Conservation (phyloP, 768 basidiomycete species). For the Cubamyces sp. region DNA sequence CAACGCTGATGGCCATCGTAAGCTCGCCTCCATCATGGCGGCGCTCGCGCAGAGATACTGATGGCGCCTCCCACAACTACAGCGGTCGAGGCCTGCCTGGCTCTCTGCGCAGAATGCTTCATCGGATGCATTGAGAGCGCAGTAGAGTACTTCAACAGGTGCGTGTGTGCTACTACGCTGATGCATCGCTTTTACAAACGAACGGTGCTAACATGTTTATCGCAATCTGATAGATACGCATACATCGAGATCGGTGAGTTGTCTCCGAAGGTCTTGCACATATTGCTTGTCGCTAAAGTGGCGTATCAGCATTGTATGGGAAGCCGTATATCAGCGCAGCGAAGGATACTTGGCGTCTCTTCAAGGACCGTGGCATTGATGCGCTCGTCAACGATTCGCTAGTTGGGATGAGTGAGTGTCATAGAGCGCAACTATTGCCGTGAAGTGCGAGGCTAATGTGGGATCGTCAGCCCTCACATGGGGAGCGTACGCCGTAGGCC, state of each 20-base stretch:
- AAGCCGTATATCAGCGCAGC: conserved; percentile 82
- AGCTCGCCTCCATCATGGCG: conserved; percentile 29
- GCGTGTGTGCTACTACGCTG: conserved; percentile 4
- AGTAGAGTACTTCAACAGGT: conserved; percentile 83
- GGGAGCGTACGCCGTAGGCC: conserved; percentile 80
- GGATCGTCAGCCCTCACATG: conserved; percentile 61
- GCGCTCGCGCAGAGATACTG: not conserved
- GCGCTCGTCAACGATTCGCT: conserved; percentile 84
- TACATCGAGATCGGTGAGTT: conserved; percentile 78
- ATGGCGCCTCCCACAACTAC: conserved; percentile 3
- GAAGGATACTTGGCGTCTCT: conserved; percentile 81
- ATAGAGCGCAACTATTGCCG: not conserved
- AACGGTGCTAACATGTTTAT: not conserved
- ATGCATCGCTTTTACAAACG: not conserved
- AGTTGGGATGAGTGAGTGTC: conserved; percentile 69
- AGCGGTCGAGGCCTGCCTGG: conserved; percentile 76
- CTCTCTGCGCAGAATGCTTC: conserved; percentile 80
- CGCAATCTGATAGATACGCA: conserved; percentile 54
- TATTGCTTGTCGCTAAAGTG: not conserved
- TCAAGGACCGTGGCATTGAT: conserved; percentile 80
- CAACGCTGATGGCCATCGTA: conserved; percentile 66
- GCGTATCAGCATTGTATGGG: conserved; percentile 71
- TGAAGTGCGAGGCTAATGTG: conserved; percentile 3
- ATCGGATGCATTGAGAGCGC: conserved; percentile 69
- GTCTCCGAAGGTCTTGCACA: not conserved